phyloP scores from a whole-genome alignment of 2,329 filamentous ascomycete genomes.

The Colletotrichum limetticola region DNA sequence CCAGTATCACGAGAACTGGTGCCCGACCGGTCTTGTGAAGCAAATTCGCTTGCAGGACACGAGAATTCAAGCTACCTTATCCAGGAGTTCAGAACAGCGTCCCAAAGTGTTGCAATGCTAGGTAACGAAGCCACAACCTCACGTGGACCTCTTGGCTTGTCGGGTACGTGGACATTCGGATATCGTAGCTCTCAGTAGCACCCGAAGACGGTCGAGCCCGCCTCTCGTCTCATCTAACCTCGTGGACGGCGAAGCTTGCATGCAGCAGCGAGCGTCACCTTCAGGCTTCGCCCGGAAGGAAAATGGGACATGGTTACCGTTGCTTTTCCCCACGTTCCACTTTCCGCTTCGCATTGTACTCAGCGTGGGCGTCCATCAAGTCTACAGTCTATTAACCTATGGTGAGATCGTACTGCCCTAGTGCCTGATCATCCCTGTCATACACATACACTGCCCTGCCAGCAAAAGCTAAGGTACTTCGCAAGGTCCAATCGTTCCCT shows the following conservation, averaged over 20 bases:
- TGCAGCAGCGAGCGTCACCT: background rate
- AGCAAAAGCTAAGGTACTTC: background rate
- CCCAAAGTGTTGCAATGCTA: background rate
- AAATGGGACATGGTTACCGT: background rate
- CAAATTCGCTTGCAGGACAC: background rate
- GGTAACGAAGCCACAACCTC: background rate
- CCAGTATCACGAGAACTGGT: background rate
- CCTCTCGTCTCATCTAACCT: background rate
- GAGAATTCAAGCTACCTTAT: background rate
- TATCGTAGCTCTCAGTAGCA: background rate
- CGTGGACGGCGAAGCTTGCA: background rate
- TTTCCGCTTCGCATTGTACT: background rate
- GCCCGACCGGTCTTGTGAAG: background rate
- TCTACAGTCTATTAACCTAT: background rate
- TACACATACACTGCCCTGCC: background rate
- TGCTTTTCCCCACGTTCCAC: conserved; percentile 7
- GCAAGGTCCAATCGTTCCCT: conserved; percentile 6
- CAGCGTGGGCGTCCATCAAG: background rate
- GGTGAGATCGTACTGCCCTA: background rate
- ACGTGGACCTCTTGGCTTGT: background rate
- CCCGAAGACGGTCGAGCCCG: conserved; percentile 2
- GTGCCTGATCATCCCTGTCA: background rate
- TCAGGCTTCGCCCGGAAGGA: background rate
- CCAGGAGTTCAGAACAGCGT: background rate
- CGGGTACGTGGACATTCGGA: background rate